phyloP scores from a whole-genome alignment of 2,329 filamentous ascomycete genomes.

The Fusarium setosum region DNA sequence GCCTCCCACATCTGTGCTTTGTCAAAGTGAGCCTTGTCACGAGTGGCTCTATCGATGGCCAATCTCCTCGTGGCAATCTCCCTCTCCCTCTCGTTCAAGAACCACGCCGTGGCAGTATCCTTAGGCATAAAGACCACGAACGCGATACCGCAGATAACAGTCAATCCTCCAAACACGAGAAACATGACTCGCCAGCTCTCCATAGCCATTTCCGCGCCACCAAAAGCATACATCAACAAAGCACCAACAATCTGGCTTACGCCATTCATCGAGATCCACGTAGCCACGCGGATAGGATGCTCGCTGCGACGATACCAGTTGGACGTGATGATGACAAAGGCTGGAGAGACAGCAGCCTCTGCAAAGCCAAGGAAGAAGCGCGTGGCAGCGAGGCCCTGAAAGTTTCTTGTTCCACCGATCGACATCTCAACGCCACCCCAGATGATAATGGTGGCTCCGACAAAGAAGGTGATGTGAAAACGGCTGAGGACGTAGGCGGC shows the following conservation, averaged over 20 bases:
- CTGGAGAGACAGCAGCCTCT: conserved; percentile 46
- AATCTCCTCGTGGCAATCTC: conserved; percentile 22
- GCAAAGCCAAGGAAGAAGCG: conserved; percentile 46
- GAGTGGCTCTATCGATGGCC: conserved; percentile 27
- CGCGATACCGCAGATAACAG: conserved; percentile 11
- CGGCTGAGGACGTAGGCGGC: conserved; percentile 30
- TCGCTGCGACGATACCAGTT: conserved; percentile 46
- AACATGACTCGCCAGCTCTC: conserved; percentile 33
- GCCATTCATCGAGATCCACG: conserved; percentile 47
- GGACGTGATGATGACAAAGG: conserved; percentile 47
- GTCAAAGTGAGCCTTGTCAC: conserved; percentile 29
- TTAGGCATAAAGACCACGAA: conserved; percentile 25
- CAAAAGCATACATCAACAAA: conserved; percentile 45
- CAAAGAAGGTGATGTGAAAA: conserved; percentile 26
- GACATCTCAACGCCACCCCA: conserved; percentile 44
- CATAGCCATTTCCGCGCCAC: conserved; percentile 19
- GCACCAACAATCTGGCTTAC: conserved; percentile 44
- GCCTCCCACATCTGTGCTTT: conserved; percentile 34
- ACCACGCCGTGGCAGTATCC: conserved; percentile 29
- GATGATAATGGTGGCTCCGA: conserved; percentile 38
- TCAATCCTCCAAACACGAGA: conserved; percentile 31
- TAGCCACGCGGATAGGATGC: conserved; percentile 44
- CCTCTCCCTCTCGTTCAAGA: conserved; percentile 32
- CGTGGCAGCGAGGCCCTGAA: conserved; percentile 36
- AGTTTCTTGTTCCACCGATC: conserved; percentile 35